Conservation (phyloP, 768 basidiomycete genomes). For the Lanmaoa pseudosensibilis region DNA sequence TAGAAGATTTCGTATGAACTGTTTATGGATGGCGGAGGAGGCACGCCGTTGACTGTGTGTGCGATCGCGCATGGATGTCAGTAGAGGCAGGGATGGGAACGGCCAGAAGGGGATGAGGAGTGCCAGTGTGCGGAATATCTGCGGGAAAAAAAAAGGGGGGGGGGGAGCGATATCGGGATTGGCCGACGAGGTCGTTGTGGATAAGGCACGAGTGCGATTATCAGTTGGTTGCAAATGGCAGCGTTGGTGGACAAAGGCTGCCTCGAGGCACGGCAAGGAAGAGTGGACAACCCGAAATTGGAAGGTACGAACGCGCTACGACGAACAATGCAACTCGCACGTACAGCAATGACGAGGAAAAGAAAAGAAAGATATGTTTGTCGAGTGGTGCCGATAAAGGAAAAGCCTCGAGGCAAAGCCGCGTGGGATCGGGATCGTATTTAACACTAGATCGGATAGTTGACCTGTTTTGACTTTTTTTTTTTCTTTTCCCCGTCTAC, state of each 20-base stretch:
- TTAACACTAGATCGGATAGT: not conserved
- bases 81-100: not conserved
- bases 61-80: not conserved
- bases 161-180: not conserved
- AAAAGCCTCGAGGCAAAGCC: not conserved
- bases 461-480: too few relatives aligned
- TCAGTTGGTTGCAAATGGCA: not conserved
- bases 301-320: too few relatives aligned
- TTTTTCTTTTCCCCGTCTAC: not conserved
- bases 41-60: slow-evolving; percentile 5
- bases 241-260: not conserved
- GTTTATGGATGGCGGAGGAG: slow-evolving; percentile 1
- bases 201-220: not conserved
- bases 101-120: too few relatives aligned
- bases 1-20: not conserved
- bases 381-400: not conserved
- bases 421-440: not conserved
- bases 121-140: too few relatives aligned
- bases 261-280: slow-evolving; percentile 1
- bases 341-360: too few relatives aligned
- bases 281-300: too few relatives aligned
- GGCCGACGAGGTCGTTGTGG: not conserved
- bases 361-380: too few relatives aligned
- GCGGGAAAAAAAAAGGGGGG: too few relatives aligned
- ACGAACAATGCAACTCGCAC: too few relatives aligned